phyloP scores from a whole-genome alignment of 805 yeast species.

The Brettanomyces naardenensis region DNA sequence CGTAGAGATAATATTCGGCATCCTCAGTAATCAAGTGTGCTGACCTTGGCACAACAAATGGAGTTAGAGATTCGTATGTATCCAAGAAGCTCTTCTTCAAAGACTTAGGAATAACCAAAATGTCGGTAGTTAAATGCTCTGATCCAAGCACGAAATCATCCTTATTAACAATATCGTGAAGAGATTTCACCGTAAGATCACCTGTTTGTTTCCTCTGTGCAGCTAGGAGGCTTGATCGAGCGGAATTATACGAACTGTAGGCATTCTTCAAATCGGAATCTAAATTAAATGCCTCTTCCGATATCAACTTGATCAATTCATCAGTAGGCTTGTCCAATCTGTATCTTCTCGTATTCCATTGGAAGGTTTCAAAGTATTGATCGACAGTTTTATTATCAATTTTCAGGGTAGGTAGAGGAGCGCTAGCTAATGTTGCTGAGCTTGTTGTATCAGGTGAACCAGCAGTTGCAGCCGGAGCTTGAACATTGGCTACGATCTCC shows the following conservation, averaged over 20 bases:
- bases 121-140: constrained; percentile 78
- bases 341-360: constrained; percentile 85
- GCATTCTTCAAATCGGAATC: constrained; percentile 79
- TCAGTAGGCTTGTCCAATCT: constrained; percentile 77
- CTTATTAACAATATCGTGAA: constrained; percentile 81
- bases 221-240: constrained; percentile 75
- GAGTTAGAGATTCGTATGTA: constrained; percentile 67
- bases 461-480: constrained; percentile 3
- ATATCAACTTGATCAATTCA: constrained; percentile 60
- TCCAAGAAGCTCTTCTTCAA: constrained; percentile 52
- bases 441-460: constrained; percentile 14
- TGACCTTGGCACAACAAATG: constrained; percentile 87
- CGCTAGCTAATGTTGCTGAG: neutral
- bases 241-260: constrained; percentile 68
- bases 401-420: constrained; percentile 4
- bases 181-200: constrained; percentile 81
- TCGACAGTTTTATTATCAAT: constrained; percentile 41
- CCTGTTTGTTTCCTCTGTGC: constrained; percentile 93
- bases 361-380: constrained; percentile 64
- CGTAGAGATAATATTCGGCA: constrained; percentile 62
- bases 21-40: constrained; percentile 68
- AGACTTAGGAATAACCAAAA: constrained; percentile 79
- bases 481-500: constrained; percentile 55
- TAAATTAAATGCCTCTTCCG: constrained; percentile 72
- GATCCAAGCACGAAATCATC: constrained; percentile 78